A percentile compares a stretch with the other conserved stretches of the same genome.
phyloP scores from a whole-genome alignment of 2,329 filamentous ascomycete species.

The Colletotrichum musicola region DNA sequence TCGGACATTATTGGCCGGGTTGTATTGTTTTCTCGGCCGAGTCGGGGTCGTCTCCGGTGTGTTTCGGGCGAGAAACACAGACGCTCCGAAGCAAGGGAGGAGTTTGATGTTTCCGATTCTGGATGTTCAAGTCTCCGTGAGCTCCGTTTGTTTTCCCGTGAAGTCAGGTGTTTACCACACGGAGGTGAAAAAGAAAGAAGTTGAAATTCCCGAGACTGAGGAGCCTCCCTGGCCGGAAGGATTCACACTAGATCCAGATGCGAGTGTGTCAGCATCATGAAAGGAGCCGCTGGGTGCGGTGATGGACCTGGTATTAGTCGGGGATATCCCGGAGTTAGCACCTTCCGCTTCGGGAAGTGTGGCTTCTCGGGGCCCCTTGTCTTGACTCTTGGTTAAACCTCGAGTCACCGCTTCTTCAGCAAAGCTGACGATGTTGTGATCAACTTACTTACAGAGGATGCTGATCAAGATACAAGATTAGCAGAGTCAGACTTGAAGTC shows the following conservation, averaged over 20 bases:
- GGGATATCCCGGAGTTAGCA: slow-evolving; percentile 20
- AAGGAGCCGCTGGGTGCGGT: not conserved
- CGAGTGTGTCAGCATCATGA: not conserved
- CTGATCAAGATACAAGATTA: too few species aligned
- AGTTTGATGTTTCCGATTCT: not conserved
- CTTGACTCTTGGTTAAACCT: too few species aligned
- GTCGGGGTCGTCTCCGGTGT: not conserved
- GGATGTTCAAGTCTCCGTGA: not conserved
- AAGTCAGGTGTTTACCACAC: not conserved
- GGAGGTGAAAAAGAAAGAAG: not conserved
- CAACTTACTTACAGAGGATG: too few species aligned
- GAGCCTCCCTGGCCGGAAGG: too few species aligned
- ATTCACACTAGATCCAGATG: not conserved
- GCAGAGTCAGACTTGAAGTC: too few species aligned
- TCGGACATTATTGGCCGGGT: slow-evolving; percentile 12
- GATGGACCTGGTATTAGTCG: slow-evolving; percentile 1
- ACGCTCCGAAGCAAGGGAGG: too few species aligned
- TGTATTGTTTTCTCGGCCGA: not conserved
- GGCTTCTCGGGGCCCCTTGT: not conserved
- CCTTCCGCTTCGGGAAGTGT: slow-evolving; percentile 3
- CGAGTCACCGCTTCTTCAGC: too few species aligned
- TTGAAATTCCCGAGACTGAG: not conserved
- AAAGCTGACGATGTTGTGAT: too few species aligned
- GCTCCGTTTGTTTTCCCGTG: not conserved
- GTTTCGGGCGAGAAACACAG: not conserved